Conservation (phyloP, 2,329 filamentous ascomycete species). For the Teratosphaeria zuluensis region DNA sequence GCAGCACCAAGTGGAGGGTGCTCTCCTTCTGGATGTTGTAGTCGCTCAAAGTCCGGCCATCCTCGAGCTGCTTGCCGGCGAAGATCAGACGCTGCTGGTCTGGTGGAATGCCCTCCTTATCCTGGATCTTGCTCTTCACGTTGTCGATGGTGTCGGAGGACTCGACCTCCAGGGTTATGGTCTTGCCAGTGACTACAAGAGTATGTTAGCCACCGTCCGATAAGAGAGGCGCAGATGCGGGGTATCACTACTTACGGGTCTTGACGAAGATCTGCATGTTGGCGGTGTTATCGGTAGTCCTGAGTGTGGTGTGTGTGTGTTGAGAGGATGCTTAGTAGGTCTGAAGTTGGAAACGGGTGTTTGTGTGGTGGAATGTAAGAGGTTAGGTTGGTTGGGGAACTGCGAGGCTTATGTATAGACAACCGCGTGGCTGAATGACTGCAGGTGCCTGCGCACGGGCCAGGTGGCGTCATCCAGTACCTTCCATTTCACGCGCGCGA, state of each 20-base stretch:
- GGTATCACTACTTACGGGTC: conserved; percentile 60
- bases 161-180: conserved; percentile 58
- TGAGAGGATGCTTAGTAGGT: background rate
- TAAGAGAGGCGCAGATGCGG: conserved; percentile 15
- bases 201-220: conserved; percentile 23
- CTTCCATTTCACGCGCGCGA: background rate
- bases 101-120: conserved; percentile 93
- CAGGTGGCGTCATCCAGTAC: background rate
- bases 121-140: conserved; percentile 93
- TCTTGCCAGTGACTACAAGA: conserved; percentile 52
- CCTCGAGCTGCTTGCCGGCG: conserved; percentile 91
- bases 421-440: background rate
- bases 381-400: background rate
- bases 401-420: background rate
- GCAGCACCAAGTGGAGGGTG: conserved; percentile 55
- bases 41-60: conserved; percentile 79
- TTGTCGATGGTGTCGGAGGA: conserved; percentile 87
- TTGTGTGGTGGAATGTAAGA: background rate
- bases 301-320: background rate
- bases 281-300: background rate
- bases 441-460: background rate
- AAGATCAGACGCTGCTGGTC: conserved; percentile 96
- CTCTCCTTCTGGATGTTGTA: conserved; percentile 84
- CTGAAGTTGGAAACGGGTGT: background rate
- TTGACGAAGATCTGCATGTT: conserved; percentile 95